Evolutionary conservation across 2,329 filamentous ascomycete species (phyloP).

Genomic region (Remersonia thermophila): DNA sequence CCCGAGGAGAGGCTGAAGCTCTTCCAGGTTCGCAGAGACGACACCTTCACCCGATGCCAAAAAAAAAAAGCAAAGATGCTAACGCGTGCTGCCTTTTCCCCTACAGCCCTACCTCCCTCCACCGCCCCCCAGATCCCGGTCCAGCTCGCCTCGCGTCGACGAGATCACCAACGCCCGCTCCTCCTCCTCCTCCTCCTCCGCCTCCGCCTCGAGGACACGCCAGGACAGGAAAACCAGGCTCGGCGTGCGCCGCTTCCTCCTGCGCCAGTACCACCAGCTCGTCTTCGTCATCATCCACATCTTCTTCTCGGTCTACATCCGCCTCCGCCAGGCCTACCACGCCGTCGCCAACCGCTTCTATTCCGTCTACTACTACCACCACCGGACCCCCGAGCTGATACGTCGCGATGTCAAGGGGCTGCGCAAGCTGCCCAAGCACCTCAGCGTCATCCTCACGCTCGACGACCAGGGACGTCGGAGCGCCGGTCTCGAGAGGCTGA

Average conservation of each 20-base stretch:
- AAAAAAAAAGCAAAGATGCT: too few species aligned
- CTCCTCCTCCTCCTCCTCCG: too few species aligned
- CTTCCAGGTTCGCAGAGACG: background rate
- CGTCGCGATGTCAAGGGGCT: conserved; percentile 70
- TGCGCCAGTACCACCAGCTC: conserved; percentile 50
- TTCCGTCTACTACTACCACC: conserved; percentile 84
- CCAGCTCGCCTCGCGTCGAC: conserved; percentile 15
- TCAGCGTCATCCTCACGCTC: conserved; percentile 73
- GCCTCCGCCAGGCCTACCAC: conserved; percentile 68
- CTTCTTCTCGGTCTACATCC: conserved; percentile 80
- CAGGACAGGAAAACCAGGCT: conserved; percentile 29
- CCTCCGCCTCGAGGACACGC: too few species aligned
- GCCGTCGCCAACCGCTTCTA: conserved; percentile 64
- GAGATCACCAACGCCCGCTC: conserved; percentile 12
- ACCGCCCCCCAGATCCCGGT: conserved; percentile 17
- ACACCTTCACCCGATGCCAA: too few species aligned
- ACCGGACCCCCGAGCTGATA: conserved; percentile 87
- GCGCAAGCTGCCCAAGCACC: conserved; percentile 63
- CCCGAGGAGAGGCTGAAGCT: conserved; percentile 33
- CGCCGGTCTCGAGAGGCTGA: conserved; percentile 67
- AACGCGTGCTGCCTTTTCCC: background rate
- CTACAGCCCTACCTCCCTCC: conserved; percentile 25
- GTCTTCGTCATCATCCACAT: conserved; percentile 62
- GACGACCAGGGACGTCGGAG: conserved; percentile 56
- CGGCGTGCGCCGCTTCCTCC: conserved; percentile 49